Evolutionary conservation across 805 yeast genomes (phyloP).

Genomic region (Hanseniaspora valbyensis): DNA sequence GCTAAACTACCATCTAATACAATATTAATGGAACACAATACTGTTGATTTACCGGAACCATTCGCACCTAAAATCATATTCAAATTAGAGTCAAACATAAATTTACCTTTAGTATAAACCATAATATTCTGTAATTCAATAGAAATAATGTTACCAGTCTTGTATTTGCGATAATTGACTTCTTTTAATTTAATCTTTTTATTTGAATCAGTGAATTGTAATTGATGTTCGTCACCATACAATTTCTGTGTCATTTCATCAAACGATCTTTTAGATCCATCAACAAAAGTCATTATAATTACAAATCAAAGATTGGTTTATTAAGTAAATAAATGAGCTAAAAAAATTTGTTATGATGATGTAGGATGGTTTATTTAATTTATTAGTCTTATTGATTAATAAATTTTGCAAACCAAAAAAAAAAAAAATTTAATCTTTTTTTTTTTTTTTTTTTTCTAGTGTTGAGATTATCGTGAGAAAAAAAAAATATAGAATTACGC

Average conservation of each 20-base stretch:
- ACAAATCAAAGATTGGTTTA: background rate
- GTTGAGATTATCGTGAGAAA: too few species aligned
- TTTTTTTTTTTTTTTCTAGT: background rate
- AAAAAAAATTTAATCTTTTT: background rate
- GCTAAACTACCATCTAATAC: conserved; percentile 76
- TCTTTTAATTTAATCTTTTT: background rate
- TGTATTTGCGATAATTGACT: conserved; percentile 17
- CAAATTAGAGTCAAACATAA: conserved; percentile 66
- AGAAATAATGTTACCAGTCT: conserved; percentile 39
- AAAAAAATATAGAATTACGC: too few species aligned
- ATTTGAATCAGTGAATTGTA: background rate
- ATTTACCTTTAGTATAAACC: conserved; percentile 24
- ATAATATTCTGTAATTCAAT: conserved; percentile 49
- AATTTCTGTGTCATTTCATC: background rate
- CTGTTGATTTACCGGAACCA: conserved; percentile 89
- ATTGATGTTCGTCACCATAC: background rate
- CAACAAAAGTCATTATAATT: background rate
- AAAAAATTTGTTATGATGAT: too few species aligned
- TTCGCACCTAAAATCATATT: conserved; percentile 94
- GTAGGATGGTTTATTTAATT: too few species aligned
- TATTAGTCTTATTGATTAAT: too few species aligned
- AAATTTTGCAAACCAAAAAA: too few species aligned
- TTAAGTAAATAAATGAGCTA: too few species aligned
- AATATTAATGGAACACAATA: conserved; percentile 83
- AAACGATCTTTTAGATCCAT: background rate